A percentile compares a stretch with the other conserved stretches of the same genome.
phyloP scores from a whole-genome alignment of 352 stramenopile species.

The Thraustochytrium sp. region DNA sequence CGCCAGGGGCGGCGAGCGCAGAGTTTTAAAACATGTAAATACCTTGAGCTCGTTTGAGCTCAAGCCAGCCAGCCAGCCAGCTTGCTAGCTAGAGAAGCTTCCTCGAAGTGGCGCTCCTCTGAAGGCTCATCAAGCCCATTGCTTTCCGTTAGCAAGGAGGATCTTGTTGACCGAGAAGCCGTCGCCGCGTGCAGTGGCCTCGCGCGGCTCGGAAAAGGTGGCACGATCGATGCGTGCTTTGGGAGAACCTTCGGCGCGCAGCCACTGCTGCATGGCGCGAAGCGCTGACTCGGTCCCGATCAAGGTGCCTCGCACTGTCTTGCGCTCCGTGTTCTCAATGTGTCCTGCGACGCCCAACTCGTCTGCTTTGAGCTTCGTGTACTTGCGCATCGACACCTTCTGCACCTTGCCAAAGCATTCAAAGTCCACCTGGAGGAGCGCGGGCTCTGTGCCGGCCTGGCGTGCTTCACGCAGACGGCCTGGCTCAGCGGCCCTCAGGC shows the following conservation, averaged over 20 bases:
- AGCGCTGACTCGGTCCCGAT: neutral
- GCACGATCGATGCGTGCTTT: neutral
- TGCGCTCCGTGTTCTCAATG: neutral
- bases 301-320: neutral
- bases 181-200: neutral
- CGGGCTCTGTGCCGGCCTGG: no score
- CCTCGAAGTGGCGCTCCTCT: no score
- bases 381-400: slow-evolving; percentile 28
- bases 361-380: neutral
- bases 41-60: no score
- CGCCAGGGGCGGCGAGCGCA: no score
- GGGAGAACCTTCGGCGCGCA: neutral
- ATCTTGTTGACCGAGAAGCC: neutral
- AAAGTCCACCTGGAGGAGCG: slow-evolving; percentile 7
- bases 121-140: neutral
- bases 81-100: no score
- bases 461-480: no score
- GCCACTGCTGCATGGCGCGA: neutral
- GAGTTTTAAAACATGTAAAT: no score
- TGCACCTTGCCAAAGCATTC: neutral
- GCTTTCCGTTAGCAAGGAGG: slow-evolving; percentile 5
- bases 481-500: no score
- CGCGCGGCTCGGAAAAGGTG: neutral
- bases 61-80: no score
- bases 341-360: neutral